Evolutionary conservation across 768 basidiomycete genomes (phyloP), one percentile per base, ranked within the genome.

Genomic region (Lepiota venenata): DNA sequence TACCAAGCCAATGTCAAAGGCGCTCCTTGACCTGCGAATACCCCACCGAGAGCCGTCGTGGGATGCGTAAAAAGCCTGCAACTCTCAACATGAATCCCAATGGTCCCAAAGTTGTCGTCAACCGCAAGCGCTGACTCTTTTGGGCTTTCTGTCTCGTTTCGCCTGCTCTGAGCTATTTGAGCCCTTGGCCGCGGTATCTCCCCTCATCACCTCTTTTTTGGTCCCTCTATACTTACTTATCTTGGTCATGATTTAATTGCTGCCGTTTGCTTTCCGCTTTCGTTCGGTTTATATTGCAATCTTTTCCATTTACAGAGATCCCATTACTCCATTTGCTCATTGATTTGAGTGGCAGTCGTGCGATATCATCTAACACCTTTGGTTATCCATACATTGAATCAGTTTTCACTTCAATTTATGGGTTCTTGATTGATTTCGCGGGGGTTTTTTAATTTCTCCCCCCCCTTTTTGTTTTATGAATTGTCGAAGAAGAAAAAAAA

Each of bases 21-120:
- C 82, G 88, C 21, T 79, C 80, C 27, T 78, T 88, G 45, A 79
- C 74, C 53, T 90, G 88, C 65, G 84, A 84, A 61, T 89, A 87
- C 60, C 88, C 88, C 0, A 67, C 74, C 5, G 85, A 85, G 66
- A 88, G 85, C 60, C 75, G 85, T 35, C 77, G 88, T 15, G 88
- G 88, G 9, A 81, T 85, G 77, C 76, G 84, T 47, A 80, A 76
- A 67, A 79, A 76, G 64, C 79, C 75, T 56, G 21, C 62, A 1
- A 48, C 55, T 36, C 20, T 56, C 45, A 60, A 55, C 53, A 51
- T 58, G 50, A 60, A 63, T 50, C 47, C 58, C 8, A 58, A 60
- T 35, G 61, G 59, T 25, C 57, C 62, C 14, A 69, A 69, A 53
- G 57, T 55, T 36, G 63, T 58, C n/a, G 54, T 61, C 14, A 62